Conservation (phyloP, 2,329 filamentous ascomycete genomes). For the Fusarium dimerum region DNA sequence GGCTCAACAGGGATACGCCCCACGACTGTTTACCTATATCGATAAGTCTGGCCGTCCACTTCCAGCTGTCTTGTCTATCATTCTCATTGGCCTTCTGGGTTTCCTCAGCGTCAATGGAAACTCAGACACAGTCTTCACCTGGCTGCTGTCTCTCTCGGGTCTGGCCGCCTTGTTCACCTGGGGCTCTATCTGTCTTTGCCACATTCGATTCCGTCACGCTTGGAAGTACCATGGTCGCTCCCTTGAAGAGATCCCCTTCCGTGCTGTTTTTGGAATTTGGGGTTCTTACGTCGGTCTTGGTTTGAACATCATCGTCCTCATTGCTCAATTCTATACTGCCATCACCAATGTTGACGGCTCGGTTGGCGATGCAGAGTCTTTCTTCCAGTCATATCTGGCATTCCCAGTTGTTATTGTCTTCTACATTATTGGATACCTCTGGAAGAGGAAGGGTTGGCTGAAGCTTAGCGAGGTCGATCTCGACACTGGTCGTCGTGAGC, state of each 20-base stretch:
- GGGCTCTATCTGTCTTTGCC: constrained; percentile 67
- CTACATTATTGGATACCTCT: constrained; percentile 57
- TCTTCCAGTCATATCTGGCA: constrained; percentile 57
- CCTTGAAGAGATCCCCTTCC: constrained; percentile 67
- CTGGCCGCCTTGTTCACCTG: constrained; percentile 68
- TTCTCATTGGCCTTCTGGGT: constrained; percentile 52
- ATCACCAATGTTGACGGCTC: constrained; percentile 39
- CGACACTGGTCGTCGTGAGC: constrained; percentile 62
- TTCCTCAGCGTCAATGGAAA: constrained; percentile 47
- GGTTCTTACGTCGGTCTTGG: constrained; percentile 66
- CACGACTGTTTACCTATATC: constrained; percentile 57
- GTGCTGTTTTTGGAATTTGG: constrained; percentile 58
- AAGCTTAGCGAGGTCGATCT: constrained; percentile 64
- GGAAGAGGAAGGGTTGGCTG: constrained; percentile 64
- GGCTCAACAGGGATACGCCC: constrained; percentile 60
- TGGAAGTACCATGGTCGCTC: constrained; percentile 64
- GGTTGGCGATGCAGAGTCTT: constrained; percentile 38
- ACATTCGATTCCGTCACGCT: constrained; percentile 68
- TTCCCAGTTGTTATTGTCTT: constrained; percentile 55
- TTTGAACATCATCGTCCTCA: constrained; percentile 57
- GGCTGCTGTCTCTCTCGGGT: constrained; percentile 67
- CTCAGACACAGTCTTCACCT: constrained; percentile 58
- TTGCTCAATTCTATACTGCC: constrained; percentile 56
- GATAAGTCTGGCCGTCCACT: constrained; percentile 60
- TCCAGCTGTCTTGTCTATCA: constrained; percentile 47